Evolutionary conservation across 306 rosid genomes (phyloP).

Genomic region (Rosa chinensis): DNA sequence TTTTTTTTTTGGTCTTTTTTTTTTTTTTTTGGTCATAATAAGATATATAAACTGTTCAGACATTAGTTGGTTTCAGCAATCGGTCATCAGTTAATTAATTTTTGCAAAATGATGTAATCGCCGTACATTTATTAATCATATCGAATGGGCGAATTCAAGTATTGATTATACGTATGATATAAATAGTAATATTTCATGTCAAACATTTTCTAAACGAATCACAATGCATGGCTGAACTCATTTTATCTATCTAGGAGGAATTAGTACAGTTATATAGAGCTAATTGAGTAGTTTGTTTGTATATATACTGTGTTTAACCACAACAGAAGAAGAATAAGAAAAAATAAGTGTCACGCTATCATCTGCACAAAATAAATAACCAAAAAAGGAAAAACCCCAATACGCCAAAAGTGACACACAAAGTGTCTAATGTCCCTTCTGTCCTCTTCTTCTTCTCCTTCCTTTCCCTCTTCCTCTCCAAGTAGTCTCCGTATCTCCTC

Average conservation of each 20-base stretch:
- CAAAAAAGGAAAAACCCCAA: constrained; percentile 29
- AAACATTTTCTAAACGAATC: background rate
- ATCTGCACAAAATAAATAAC: constrained; percentile 33
- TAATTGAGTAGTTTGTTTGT: background rate
- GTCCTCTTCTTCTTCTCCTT: constrained; percentile 43
- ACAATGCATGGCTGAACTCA: background rate
- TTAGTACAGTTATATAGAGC: background rate
- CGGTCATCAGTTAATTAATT: no score
- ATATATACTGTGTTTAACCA: background rate
- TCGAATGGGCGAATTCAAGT: no score
- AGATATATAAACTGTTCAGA: no score
- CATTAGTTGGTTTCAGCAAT: no score
- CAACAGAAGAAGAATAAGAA: background rate
- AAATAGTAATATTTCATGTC: background rate
- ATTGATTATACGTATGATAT: background rate
- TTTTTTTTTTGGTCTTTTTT: no score
- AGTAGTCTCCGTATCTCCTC: constrained; percentile 39
- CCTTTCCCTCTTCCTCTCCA: constrained; percentile 43
- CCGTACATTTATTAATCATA: no score
- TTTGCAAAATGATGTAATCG: no score
- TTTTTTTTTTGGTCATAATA: no score
- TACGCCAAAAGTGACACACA: constrained; percentile 49
- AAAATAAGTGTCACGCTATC: background rate
- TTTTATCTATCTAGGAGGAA: no score
- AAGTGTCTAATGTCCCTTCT: constrained; percentile 64